A percentile compares a stretch with the other conserved stretches of the same genome.
Conservation (phyloP, 805 yeast genomes). For the Candida broadrunensis region DNA sequence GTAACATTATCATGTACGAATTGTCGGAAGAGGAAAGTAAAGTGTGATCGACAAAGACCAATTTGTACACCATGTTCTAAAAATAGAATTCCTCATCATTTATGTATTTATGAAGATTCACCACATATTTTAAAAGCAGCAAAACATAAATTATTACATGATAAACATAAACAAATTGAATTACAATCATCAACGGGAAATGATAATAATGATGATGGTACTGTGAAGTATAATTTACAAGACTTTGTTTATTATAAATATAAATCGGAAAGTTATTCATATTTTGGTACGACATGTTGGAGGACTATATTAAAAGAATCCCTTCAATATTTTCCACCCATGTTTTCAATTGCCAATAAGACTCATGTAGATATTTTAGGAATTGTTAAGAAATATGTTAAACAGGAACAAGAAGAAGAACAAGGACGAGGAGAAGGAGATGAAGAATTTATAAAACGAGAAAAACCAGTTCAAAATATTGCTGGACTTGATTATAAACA, state of each 20-base stretch:
- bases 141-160: not conserved
- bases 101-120: not conserved
- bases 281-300: not conserved
- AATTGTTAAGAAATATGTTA: not conserved
- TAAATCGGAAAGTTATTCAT: not conserved
- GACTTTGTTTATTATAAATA: not conserved
- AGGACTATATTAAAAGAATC: not conserved
- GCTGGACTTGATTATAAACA: not conserved
- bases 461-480: not conserved
- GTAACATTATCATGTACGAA: conserved; percentile 26
- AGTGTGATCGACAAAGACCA: conserved; percentile 28
- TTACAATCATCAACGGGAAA: not conserved
- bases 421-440: not conserved
- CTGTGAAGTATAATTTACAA: not conserved
- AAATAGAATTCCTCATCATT: not conserved
- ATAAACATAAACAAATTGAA: not conserved
- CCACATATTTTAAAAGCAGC: not conserved
- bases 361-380: not conserved
- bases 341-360: not conserved
- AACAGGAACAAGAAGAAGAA: not conserved
- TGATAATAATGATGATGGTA: not conserved
- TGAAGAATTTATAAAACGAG: not conserved
- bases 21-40: conserved; percentile 35
- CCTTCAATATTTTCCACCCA: not conserved
- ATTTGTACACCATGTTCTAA: not conserved